These are phyloP conservation scores for Daldinia loculata DNA, from an alignment of 495 filamentous ascomycete species.

Conservation along the genomic window DNA sequence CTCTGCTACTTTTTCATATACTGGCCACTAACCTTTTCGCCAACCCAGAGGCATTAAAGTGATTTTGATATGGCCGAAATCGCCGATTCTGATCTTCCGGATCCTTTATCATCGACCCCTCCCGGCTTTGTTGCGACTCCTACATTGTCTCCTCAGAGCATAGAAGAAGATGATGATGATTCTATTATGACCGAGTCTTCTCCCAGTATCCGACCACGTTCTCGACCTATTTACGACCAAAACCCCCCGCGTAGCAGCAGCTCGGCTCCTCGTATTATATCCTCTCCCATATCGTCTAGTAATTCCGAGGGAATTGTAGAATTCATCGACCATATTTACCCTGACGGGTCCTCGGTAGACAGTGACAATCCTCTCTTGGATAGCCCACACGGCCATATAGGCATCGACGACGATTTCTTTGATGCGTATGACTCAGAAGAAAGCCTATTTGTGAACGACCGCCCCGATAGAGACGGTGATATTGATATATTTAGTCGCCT, in stretches of 20 bases:
- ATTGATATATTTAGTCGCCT: not conserved
- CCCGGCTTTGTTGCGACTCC: not conserved
- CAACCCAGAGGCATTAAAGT: slow-evolving; percentile 4
- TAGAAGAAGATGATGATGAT: not conserved
- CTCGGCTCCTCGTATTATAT: not conserved
- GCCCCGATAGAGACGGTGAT: not conserved
- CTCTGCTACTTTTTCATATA: not conserved
- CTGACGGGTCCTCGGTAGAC: not conserved
- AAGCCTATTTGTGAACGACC: slow-evolving; percentile 24
- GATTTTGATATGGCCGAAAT: slow-evolving; percentile 35
- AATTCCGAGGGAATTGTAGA: not conserved
- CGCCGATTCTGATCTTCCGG: slow-evolving; percentile 26
- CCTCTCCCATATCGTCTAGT: slow-evolving; percentile 4
- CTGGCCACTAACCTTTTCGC: not conserved
- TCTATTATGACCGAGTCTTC: slow-evolving; percentile 20
- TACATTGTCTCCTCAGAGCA: not conserved
- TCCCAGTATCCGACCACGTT: not conserved
- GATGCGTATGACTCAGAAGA: slow-evolving; percentile 8
- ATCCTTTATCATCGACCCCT: slow-evolving; percentile 27
- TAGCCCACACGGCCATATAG: not conserved
- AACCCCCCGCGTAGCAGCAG: not conserved
- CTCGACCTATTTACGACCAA: slow-evolving; percentile 1
- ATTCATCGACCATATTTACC: not conserved
- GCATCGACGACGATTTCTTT: not conserved
- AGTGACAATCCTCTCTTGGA: not conserved